phyloP scores from a whole-genome alignment of 345 rosid species.

The Salix purpurea region DNA sequence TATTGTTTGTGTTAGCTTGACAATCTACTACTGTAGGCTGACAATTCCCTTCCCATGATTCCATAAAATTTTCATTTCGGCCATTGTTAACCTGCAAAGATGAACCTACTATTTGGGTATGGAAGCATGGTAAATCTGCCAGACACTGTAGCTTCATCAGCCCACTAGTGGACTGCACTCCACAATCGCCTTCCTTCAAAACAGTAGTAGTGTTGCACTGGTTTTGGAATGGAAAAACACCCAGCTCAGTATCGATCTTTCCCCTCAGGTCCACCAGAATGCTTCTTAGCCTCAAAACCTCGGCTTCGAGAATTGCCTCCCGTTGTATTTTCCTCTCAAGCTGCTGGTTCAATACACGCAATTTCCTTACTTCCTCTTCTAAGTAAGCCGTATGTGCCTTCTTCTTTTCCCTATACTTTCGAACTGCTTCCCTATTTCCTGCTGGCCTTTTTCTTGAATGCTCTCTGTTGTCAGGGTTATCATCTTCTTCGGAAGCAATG shows the following conservation, averaged over 20 bases:
- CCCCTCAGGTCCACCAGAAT: constrained; percentile 46
- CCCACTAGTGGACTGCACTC: constrained; percentile 17
- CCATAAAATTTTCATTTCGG: constrained; percentile 32
- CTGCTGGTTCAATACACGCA: constrained; percentile 43
- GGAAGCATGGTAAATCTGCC: constrained; percentile 33
- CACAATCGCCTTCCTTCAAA: constrained; percentile 37
- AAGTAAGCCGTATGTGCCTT: constrained; percentile 66
- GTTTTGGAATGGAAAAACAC: constrained; percentile 42
- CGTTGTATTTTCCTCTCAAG: constrained; percentile 47
- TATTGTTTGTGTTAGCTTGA: constrained; percentile 17
- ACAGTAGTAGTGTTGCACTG: constrained; percentile 20
- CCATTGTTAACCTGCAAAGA: constrained; percentile 17
- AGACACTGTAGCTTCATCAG: constrained; percentile 14
- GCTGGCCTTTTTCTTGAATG: constrained; percentile 36
- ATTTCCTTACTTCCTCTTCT: constrained; percentile 66
- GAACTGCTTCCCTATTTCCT: constrained; percentile 74
- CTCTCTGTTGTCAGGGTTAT: constrained; percentile 20
- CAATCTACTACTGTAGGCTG: constrained; percentile 27
- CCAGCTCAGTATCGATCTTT: constrained; percentile 50
- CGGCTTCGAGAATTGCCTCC: constrained; percentile 51
- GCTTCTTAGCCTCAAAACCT: constrained; percentile 44
- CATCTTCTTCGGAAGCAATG: constrained; percentile 43
- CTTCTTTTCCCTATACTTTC: constrained; percentile 77
- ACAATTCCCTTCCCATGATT: constrained; percentile 29
- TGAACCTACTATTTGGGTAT: constrained; percentile 21